These are phyloP conservation scores for Pythium brassicae DNA, from an alignment of 352 stramenopile genomes.

Conservation along the genomic window DNA sequence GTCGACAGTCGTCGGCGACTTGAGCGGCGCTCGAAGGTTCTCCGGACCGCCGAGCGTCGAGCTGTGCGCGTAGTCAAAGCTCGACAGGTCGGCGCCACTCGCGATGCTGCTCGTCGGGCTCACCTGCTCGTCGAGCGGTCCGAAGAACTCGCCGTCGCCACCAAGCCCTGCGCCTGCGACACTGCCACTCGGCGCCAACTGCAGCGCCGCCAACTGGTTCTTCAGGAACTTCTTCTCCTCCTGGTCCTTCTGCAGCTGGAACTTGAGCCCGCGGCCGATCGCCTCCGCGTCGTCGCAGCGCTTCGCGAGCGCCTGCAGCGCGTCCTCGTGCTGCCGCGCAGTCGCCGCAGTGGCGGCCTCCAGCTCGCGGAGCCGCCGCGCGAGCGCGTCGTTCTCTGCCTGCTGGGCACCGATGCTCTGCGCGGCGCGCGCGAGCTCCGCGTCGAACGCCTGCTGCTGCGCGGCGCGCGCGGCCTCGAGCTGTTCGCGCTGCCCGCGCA, in stretches of 20 bases:
- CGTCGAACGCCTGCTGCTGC: slow-evolving; percentile 31
- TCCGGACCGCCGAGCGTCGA: slow-evolving; percentile 18
- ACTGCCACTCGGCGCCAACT: slow-evolving; percentile 6
- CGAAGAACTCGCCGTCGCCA: slow-evolving; percentile 7
- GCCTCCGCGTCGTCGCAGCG: slow-evolving; percentile 61
- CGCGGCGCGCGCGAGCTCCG: slow-evolving; percentile 12
- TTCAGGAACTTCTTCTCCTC: slow-evolving; percentile 76
- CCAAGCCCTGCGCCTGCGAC: slow-evolving; percentile 12
- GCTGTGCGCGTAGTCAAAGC: slow-evolving; percentile 45
- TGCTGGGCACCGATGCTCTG: slow-evolving; percentile 25
- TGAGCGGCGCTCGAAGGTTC: neutral
- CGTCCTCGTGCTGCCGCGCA: slow-evolving; percentile 29
- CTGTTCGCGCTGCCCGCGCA: slow-evolving; percentile 20
- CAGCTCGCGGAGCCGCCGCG: slow-evolving; percentile 20
- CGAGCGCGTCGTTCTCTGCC: slow-evolving; percentile 24
- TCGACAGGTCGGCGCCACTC: slow-evolving; percentile 45
- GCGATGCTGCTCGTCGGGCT: slow-evolving; percentile 41
- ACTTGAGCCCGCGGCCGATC: slow-evolving; percentile 56
- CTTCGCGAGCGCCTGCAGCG: slow-evolving; percentile 51
- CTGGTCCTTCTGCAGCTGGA: slow-evolving; percentile 71
- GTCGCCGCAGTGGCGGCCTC: slow-evolving; percentile 22
- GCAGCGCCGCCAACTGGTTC: slow-evolving; percentile 47
- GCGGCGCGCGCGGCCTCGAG: slow-evolving; percentile 20
- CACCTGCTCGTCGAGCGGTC: slow-evolving; percentile 4
- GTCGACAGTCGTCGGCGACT: slow-evolving; percentile 4